phyloP scores from a whole-genome alignment of 1,139 yeast species.

The Kurtzmaniella quercitrusa region DNA sequence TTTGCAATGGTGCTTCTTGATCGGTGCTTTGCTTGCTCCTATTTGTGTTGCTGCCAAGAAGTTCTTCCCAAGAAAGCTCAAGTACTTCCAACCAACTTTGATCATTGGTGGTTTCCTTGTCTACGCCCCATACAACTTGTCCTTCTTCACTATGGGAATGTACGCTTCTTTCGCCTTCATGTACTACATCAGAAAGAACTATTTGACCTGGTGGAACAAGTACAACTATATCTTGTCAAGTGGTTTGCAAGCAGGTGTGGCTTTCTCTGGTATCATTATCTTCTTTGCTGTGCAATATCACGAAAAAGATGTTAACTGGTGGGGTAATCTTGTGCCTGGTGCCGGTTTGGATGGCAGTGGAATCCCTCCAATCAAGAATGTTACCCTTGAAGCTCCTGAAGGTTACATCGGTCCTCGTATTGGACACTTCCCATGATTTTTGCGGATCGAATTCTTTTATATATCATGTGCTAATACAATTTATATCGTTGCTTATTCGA shows the following conservation, averaged over 20 bases:
- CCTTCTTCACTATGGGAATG: constrained; percentile 42
- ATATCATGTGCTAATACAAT: background rate
- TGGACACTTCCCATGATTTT: constrained; percentile 23
- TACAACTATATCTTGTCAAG: constrained; percentile 51
- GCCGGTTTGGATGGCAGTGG: constrained; percentile 36
- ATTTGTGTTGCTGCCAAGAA: constrained; percentile 38
- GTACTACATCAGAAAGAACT: constrained; percentile 39
- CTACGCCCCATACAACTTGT: constrained; percentile 47
- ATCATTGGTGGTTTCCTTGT: constrained; percentile 37
- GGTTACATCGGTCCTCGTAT: constrained; percentile 46
- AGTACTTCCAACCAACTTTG: constrained; percentile 39
- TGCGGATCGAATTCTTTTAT: background rate
- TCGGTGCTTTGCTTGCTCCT: constrained; percentile 47
- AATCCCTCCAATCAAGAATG: constrained; percentile 5
- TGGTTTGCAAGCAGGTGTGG: constrained; percentile 55
- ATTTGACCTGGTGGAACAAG: constrained; percentile 51
- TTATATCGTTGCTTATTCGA: no score
- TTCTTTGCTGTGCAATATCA: constrained; percentile 50
- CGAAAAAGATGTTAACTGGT: constrained; percentile 41
- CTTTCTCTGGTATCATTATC: constrained; percentile 44
- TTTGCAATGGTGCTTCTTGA: constrained; percentile 48
- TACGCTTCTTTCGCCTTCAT: constrained; percentile 40
- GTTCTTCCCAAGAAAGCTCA: constrained; percentile 24
- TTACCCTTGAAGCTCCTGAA: constrained; percentile 20
- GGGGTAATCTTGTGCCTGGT: constrained; percentile 50